phyloP scores from a whole-genome alignment of 2,329 filamentous ascomycete genomes.

The Polytolypa hystricis region DNA sequence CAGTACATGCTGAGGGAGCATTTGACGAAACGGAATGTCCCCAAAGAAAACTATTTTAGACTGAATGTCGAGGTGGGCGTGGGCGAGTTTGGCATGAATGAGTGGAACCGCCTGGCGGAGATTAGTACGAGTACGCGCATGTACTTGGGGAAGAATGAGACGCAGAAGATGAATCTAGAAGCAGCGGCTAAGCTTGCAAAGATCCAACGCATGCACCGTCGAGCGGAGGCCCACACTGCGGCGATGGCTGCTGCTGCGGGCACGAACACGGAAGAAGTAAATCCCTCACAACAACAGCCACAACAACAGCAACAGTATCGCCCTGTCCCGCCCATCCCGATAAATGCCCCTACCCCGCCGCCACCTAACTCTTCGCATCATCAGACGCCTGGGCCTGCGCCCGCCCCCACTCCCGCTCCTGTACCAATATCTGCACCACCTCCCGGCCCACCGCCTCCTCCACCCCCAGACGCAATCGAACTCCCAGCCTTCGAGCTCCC shows the following conservation, averaged over 20 bases:
- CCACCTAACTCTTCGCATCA: conserved; percentile 32
- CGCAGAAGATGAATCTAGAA: conserved; percentile 66
- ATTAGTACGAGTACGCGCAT: conserved; percentile 86
- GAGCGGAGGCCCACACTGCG: conserved; percentile 45
- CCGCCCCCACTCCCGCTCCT: not conserved
- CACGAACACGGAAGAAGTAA: conserved; percentile 10
- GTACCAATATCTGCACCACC: not conserved
- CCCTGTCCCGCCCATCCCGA: conserved; percentile 22
- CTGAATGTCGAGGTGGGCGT: conserved; percentile 96
- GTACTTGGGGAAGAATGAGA: conserved; percentile 62
- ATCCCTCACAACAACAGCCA: conserved; percentile 14
- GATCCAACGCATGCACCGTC: conserved; percentile 64
- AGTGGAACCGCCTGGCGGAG: conserved; percentile 87
- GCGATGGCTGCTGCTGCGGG: conserved; percentile 18
- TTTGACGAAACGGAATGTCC: conserved; percentile 65
- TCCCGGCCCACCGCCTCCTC: not conserved
- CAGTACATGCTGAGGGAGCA: conserved; percentile 73
- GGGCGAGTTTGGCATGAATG: conserved; percentile 97
- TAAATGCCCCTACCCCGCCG: conserved; percentile 19
- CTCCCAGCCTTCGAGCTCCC: conserved; percentile 47
- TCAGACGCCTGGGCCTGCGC: not conserved
- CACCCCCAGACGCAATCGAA: conserved; percentile 7
- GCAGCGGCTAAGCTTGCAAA: conserved; percentile 72
- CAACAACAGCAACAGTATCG: conserved; percentile 18
- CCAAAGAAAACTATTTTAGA: conserved; percentile 82